A percentile compares a stretch with the other conserved stretches of the same genome.
phyloP scores from a whole-genome alignment of 176 grass and related monocot genomes.

The Rhipidocladum racemiflorum region DNA sequence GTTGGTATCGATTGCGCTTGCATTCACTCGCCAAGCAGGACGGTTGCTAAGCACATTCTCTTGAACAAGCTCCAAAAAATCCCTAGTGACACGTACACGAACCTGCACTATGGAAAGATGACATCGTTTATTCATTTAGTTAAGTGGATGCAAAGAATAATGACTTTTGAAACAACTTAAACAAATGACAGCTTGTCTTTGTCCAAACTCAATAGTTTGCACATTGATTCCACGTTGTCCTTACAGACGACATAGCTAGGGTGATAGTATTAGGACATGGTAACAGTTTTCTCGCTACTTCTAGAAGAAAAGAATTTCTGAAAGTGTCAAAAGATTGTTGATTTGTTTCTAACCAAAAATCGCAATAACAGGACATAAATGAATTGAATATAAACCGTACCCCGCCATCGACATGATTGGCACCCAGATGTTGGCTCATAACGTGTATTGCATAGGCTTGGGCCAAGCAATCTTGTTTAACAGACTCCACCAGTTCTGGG shows the following conservation, averaged over 20 bases:
- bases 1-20: conserved; percentile 54
- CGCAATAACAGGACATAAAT: neutral
- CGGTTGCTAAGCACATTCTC: conserved; percentile 50
- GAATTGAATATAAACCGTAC: conserved; percentile 30
- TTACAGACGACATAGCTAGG: neutral
- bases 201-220: neutral
- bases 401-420: conserved; percentile 64
- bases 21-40: conserved; percentile 70
- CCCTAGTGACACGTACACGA: conserved; percentile 49
- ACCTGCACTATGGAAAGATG: conserved; percentile 42
- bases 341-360: neutral
- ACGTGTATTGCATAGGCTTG: conserved; percentile 63
- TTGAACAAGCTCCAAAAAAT: conserved; percentile 75
- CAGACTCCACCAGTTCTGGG: conserved; percentile 51
- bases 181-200: neutral
- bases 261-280: neutral
- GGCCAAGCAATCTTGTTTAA: conserved; percentile 52
- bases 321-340: neutral
- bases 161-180: neutral
- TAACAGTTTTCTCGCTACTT: neutral
- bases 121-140: conserved; percentile 2
- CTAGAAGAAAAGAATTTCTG: neutral
- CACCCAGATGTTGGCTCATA: conserved; percentile 67
- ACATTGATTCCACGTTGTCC: neutral
- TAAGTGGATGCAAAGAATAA: neutral